Evolutionary conservation across 208 protist genomes (phyloP).

Genomic region (Strigomonas galati): DNA sequence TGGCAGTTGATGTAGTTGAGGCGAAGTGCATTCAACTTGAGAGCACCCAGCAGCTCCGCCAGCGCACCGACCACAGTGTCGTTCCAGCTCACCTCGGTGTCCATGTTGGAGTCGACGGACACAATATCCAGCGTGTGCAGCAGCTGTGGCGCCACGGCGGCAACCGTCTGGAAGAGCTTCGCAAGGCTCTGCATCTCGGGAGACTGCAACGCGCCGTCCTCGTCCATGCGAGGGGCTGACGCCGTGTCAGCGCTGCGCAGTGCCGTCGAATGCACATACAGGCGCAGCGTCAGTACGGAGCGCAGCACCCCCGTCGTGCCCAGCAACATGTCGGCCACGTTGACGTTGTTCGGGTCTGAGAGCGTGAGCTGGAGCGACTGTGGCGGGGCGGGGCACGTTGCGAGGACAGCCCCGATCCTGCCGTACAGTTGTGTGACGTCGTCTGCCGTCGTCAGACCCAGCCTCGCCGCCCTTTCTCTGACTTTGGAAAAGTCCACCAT

Average conservation of each 20-base stretch:
- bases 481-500: slow-evolving; percentile 38
- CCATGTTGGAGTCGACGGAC: slow-evolving; percentile 8
- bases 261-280: slow-evolving; percentile 20
- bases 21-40: neutral
- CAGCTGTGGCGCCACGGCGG: neutral
- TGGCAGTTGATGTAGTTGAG: slow-evolving; percentile 29
- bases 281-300: slow-evolving; percentile 25
- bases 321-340: slow-evolving; percentile 12
- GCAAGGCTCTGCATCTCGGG: slow-evolving; percentile 2
- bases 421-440: slow-evolving; percentile 16
- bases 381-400: slow-evolving; percentile 3
- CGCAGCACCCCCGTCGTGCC: slow-evolving; percentile 16
- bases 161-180: slow-evolving; percentile 1
- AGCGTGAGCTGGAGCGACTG: slow-evolving; percentile 19
- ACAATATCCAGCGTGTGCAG: neutral
- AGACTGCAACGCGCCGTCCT: neutral
- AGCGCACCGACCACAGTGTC: slow-evolving; percentile 6
- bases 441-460: slow-evolving; percentile 4
- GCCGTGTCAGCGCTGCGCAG: neutral
- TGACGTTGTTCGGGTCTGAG: slow-evolving; percentile 11
- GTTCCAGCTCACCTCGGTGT: slow-evolving; percentile 7
- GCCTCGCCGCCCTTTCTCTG: slow-evolving; percentile 8
- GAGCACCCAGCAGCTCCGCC: neutral
- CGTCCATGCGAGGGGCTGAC: neutral
- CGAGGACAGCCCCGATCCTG: slow-evolving; percentile 17